Evolutionary conservation across 345 rosid genomes (phyloP).

Genomic region (Hevea brasiliensis): DNA sequence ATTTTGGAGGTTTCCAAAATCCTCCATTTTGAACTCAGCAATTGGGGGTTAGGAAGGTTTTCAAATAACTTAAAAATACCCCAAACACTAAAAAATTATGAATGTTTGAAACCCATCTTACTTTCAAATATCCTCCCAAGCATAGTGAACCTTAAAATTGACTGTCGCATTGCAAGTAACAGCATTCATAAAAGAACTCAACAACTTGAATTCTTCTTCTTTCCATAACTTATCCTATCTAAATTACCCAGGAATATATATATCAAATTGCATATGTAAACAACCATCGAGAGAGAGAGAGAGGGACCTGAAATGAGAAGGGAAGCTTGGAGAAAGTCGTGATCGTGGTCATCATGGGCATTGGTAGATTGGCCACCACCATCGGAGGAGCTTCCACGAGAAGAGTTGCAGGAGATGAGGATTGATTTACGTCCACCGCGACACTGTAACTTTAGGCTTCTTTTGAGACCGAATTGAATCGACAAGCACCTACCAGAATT

Average conservation of each 20-base stretch:
- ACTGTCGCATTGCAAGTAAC: background rate
- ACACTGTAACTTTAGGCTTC: slow-evolving; percentile 14
- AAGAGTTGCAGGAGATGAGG: slow-evolving; percentile 46
- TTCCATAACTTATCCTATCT: background rate
- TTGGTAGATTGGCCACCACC: slow-evolving; percentile 42
- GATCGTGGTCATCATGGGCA: slow-evolving; percentile 41
- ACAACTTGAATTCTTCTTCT: background rate
- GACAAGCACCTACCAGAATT: slow-evolving; percentile 18
- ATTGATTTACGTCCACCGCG: slow-evolving; percentile 22
- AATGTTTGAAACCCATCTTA: too few relatives aligned
- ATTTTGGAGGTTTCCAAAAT: too few relatives aligned
- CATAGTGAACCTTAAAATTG: background rate
- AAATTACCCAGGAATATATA: background rate
- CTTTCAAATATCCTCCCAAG: too few relatives aligned
- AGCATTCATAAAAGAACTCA: background rate
- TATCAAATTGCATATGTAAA: background rate
- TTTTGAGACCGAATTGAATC: slow-evolving; percentile 30
- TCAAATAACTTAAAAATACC: too few relatives aligned
- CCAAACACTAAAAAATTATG: too few relatives aligned
- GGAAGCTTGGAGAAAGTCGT: slow-evolving; percentile 63
- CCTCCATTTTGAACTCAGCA: too few relatives aligned
- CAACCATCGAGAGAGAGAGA: background rate
- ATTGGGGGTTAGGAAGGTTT: too few relatives aligned
- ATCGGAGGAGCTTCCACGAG: slow-evolving; percentile 38
- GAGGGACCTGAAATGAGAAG: slow-evolving; percentile 71